Base-by-base conservation (phyloP, 331 rosid species). In the Telfairia occidentalis region DNA sequence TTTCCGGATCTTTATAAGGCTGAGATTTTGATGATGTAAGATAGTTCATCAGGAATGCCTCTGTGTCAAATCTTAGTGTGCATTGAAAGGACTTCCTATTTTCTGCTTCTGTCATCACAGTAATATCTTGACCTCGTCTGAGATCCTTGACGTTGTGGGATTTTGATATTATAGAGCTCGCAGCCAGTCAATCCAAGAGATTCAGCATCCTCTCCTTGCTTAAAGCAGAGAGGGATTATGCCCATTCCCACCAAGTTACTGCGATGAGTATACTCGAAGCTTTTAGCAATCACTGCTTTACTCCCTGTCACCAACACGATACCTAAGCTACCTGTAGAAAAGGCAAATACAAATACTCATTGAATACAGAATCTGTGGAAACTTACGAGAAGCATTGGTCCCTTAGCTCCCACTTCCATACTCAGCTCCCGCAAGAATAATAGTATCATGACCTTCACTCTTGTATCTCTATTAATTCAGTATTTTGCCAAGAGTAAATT, bases 221-320 rank as follows among this genome's bases (percentile, higher is more conserved):
- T 90, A 69, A 89, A 92, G 71, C 97, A 90, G 16, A 92, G 78
- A n/a, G 98, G 93, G 65, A 92, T 84, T 74, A 90, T 77, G 43
- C 98, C 98, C 98, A 92, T 92, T 48, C 98, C 98, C 63, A 89
- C 97, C 77, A 90, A 84, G 80, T 90, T 92, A 78, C 98, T 92
- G 30, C 97, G 96, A 85, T 90, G 97, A 86, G 91, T 92, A 78
- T 97, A 85, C 86, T 92, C 98, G 48, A 87, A 92, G 84, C 94
- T 89, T 83, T 89, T 92, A 67, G 97, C 88, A 72, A 92, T 92
- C 81, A 90, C 97, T 37, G 97, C 97, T 84, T 92, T 84, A 89
- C 97, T 2, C 97, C 97, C 97, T 90, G 78, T 58, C 12, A 43
- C 45, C 4, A 67, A 46, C 2, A 46, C 52, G 26, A 35, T 75